A percentile compares a stretch with the other conserved stretches of the same genome.
phyloP scores from a whole-genome alignment of 352 stramenopile species.

The Globisporangium iwayamae region DNA sequence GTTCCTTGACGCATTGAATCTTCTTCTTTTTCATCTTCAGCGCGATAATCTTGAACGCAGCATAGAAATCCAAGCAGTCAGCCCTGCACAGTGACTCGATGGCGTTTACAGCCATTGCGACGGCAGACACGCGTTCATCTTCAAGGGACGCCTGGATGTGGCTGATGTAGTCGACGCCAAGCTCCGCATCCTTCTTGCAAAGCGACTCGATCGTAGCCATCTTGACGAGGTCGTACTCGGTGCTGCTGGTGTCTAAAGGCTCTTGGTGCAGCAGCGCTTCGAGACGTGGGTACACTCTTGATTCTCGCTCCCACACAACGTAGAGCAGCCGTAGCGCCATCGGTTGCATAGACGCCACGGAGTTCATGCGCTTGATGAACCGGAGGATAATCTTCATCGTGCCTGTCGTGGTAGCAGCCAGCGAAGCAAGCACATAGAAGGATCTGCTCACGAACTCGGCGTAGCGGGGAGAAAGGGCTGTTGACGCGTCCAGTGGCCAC shows the following conservation, averaged over 20 bases:
- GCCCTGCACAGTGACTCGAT: constrained; percentile 49
- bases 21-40: constrained; percentile 69
- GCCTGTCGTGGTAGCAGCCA: constrained; percentile 52
- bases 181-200: constrained; percentile 59
- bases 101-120: constrained; percentile 60
- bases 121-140: constrained; percentile 43
- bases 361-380: constrained; percentile 59
- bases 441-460: constrained; percentile 35
- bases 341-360: constrained; percentile 23
- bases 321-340: constrained; percentile 58
- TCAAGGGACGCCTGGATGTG: constrained; percentile 57
- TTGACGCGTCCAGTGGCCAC: neutral
- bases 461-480: neutral
- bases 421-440: constrained; percentile 44
- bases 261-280: constrained; percentile 48
- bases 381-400: constrained; percentile 76
- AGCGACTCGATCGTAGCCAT: constrained; percentile 62
- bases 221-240: constrained; percentile 41
- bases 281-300: constrained; percentile 60
- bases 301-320: constrained; percentile 61
- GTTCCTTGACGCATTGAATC: constrained; percentile 35
- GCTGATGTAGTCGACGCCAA: constrained; percentile 65
- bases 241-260: constrained; percentile 18
- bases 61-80: constrained; percentile 75
- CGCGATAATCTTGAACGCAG: constrained; percentile 69